phyloP scores from a whole-genome alignment of 148 eudicot genomes.

The Simmondsia chinensis region DNA sequence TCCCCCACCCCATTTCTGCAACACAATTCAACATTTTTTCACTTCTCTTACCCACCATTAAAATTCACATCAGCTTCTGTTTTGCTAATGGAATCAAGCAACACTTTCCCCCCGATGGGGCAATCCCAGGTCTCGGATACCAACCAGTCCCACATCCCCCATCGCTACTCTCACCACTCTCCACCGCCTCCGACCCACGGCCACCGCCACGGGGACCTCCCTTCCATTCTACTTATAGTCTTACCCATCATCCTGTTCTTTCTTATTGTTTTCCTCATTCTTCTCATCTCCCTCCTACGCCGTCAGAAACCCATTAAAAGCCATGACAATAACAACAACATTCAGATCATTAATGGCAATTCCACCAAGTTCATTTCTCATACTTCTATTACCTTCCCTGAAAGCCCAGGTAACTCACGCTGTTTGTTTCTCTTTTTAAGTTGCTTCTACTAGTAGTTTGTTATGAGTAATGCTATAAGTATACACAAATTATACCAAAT shows the following conservation, averaged over 20 bases:
- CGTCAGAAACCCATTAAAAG: constrained; percentile 30
- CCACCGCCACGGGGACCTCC: no score
- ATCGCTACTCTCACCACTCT: no score
- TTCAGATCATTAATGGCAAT: constrained; percentile 12
- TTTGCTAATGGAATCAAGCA: no score
- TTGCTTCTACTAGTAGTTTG: neutral
- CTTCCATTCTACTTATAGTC: constrained; percentile 41
- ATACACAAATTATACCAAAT: no score
- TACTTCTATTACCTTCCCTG: constrained; percentile 13
- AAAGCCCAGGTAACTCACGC: constrained; percentile 25
- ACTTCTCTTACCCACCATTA: no score
- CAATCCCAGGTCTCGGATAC: no score
- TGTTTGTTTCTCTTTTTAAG: neutral
- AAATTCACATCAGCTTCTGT: no score
- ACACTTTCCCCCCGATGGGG: no score
- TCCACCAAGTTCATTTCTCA: constrained; percentile 20
- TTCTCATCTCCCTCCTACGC: constrained; percentile 43
- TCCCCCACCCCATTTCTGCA: no score
- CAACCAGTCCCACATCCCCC: constrained; percentile 1
- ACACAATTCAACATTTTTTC: no score
- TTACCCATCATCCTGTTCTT: constrained; percentile 49
- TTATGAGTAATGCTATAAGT: neutral
- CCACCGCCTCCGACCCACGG: no score
- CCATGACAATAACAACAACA: constrained; percentile 11
- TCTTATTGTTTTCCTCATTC: constrained; percentile 35